phyloP scores from a whole-genome alignment of 2,329 filamentous ascomycete species.

The Phaeoacremonium minimum region DNA sequence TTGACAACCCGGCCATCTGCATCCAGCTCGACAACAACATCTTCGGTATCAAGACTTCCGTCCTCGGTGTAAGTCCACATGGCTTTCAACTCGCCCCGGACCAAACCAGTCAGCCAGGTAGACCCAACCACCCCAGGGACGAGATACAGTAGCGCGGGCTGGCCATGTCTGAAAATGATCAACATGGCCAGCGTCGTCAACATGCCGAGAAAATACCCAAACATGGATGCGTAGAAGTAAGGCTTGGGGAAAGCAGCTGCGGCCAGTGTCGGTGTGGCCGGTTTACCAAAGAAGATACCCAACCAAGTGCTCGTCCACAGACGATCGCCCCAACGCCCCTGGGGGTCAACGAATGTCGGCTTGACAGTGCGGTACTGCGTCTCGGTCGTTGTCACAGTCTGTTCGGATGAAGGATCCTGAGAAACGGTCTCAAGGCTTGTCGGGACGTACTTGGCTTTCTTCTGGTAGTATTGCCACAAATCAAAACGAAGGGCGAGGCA shows the following conservation, averaged over 20 bases:
- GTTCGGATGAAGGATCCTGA: constrained; percentile 21
- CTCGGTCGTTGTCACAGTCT: constrained; percentile 26
- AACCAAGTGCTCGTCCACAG: constrained; percentile 62
- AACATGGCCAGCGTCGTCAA: constrained; percentile 72
- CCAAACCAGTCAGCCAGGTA: constrained; percentile 69
- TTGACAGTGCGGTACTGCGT: constrained; percentile 45
- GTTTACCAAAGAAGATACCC: constrained; percentile 13
- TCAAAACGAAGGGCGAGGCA: constrained; percentile 88
- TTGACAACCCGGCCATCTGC: constrained; percentile 40
- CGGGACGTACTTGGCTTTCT: constrained; percentile 50
- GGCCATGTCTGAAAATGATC: constrained; percentile 72
- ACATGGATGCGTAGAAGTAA: constrained; percentile 76
- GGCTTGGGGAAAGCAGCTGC: constrained; percentile 67
- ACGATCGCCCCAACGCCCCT: constrained; percentile 75
- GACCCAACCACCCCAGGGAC: constrained; percentile 78
- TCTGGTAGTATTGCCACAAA: constrained; percentile 76
- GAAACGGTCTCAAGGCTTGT: constrained; percentile 25
- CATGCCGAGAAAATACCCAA: constrained; percentile 78
- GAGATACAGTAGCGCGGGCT: constrained; percentile 88
- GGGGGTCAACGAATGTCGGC: constrained; percentile 51
- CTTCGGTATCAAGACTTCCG: constrained; percentile 48
- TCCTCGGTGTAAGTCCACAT: constrained; percentile 85
- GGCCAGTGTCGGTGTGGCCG: constrained; percentile 26
- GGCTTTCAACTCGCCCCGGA: constrained; percentile 65
- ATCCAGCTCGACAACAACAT: constrained; percentile 53